Conservation (phyloP, 2,329 filamentous ascomycete species). For the Magnaporthales sp. region DNA sequence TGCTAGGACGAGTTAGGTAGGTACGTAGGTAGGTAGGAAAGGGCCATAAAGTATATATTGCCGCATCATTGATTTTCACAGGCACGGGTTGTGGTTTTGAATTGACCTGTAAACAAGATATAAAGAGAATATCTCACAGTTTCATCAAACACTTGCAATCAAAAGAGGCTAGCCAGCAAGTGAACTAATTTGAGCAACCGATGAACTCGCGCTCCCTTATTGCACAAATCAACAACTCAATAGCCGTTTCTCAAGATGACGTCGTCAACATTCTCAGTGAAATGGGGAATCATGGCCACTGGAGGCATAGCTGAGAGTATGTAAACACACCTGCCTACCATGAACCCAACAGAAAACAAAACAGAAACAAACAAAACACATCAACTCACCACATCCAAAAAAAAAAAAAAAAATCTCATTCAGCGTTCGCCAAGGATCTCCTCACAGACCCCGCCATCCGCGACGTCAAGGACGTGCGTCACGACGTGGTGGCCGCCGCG, state of each 20-base stretch:
- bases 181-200: background rate
- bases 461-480: slow-evolving; percentile 61
- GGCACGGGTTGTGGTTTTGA: background rate
- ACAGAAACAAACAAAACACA: background rate
- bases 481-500: slow-evolving; percentile 71
- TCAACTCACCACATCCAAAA: background rate
- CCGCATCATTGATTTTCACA: background rate
- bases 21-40: too few species aligned
- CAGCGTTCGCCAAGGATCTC: slow-evolving; percentile 68
- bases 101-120: background rate
- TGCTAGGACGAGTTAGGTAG: background rate
- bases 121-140: background rate
- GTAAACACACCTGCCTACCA: slow-evolving; percentile 13
- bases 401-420: background rate
- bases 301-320: slow-evolving; percentile 49
- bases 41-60: background rate
- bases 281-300: slow-evolving; percentile 55
- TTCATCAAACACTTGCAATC: background rate
- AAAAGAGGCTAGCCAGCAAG: background rate
- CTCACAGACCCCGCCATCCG: slow-evolving; percentile 64
- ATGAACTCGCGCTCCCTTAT: background rate
- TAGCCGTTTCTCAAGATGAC: background rate
- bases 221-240: background rate
- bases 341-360: background rate
- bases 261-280: slow-evolving; percentile 34